Percentiles rank a stretch among this genome's conserved stretches.
phyloP scores from a whole-genome alignment of 192 early-diverging fungal species.

The Entomortierella beljakovae region DNA sequence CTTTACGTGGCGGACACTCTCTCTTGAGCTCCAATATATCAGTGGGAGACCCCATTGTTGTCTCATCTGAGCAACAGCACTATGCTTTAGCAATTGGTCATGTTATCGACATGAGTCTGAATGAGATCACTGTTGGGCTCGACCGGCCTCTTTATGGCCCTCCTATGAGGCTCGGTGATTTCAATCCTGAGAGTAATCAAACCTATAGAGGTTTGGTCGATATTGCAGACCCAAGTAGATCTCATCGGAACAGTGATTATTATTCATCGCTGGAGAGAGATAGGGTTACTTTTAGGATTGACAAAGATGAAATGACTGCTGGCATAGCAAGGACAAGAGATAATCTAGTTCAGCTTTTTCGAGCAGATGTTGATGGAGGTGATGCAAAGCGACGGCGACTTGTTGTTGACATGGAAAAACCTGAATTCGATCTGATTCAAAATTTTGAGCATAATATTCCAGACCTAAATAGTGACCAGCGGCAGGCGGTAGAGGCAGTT shows the following conservation, averaged over 20 bases:
- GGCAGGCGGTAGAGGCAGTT: slow-evolving; percentile 75
- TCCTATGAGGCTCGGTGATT: slow-evolving; percentile 64
- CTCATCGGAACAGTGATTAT: slow-evolving; percentile 12
- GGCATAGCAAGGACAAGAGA: slow-evolving; percentile 76
- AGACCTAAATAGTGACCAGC: slow-evolving; percentile 80
- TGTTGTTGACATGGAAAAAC: slow-evolving; percentile 84
- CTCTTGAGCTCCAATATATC: slow-evolving; percentile 62
- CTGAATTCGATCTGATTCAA: slow-evolving; percentile 62
- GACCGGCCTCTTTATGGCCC: slow-evolving; percentile 76
- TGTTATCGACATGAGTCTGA: slow-evolving; percentile 64
- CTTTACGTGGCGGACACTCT: slow-evolving; percentile 23
- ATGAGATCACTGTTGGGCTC: slow-evolving; percentile 64
- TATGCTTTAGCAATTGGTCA: slow-evolving; percentile 84
- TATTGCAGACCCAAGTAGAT: too few species aligned
- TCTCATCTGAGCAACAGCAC: slow-evolving; percentile 81
- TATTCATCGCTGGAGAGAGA: slow-evolving; percentile 43
- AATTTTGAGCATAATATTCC: slow-evolving; percentile 15
- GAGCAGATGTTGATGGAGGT: slow-evolving; percentile 53
- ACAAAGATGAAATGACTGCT: slow-evolving; percentile 84
- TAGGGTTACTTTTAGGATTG: slow-evolving; percentile 73
- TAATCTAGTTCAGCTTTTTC: slow-evolving; percentile 84
- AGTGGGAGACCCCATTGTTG: slow-evolving; percentile 83
- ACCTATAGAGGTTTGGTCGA: slow-evolving; percentile 58
- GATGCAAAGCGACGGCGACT: slow-evolving; percentile 69
- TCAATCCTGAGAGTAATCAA: slow-evolving; percentile 71